phyloP scores from a whole-genome alignment of 306 rosid species.

The Herpetospermum pedunculosum region DNA sequence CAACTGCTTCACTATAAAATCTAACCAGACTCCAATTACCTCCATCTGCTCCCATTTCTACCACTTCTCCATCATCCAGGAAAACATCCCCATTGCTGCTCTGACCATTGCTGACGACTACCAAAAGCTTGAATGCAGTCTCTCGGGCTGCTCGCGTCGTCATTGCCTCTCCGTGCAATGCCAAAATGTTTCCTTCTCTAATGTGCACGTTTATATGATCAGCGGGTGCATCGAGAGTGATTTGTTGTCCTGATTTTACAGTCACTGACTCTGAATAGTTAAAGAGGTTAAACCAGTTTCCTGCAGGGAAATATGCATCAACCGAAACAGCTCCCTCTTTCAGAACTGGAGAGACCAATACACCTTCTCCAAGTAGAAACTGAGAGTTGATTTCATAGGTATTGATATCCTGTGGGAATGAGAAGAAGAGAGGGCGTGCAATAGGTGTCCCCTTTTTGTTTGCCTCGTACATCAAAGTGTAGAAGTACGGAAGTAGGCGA shows the following conservation, averaged over 20 bases:
- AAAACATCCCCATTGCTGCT: conserved; percentile 52
- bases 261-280: conserved; percentile 44
- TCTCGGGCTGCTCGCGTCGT: conserved; percentile 37
- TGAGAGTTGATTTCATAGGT: conserved; percentile 62
- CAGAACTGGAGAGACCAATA: conserved; percentile 68
- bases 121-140: conserved; percentile 54
- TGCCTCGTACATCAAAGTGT: conserved; percentile 76
- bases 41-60: conserved; percentile 39
- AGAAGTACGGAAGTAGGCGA: conserved; percentile 69
- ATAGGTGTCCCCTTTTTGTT: conserved; percentile 61
- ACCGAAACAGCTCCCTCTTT: conserved; percentile 40
- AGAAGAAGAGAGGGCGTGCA: conserved; percentile 79
- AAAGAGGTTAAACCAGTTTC: conserved; percentile 87
- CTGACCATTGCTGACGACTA: conserved; percentile 23
- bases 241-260: conserved; percentile 29
- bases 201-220: conserved; percentile 72
- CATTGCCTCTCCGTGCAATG: conserved; percentile 66
- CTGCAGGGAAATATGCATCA: conserved; percentile 65
- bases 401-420: conserved; percentile 63
- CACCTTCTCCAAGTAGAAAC: conserved; percentile 61
- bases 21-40: conserved; percentile 49
- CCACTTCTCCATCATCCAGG: conserved; percentile 64
- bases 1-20: conserved; percentile 23
- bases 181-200: conserved; percentile 55
- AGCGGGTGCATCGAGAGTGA: conserved; percentile 52